A percentile compares a stretch with the other conserved stretches of the same genome.
Evolutionary conservation across 306 rosid species (phyloP).

Genomic region (Citrullus amarus): DNA sequence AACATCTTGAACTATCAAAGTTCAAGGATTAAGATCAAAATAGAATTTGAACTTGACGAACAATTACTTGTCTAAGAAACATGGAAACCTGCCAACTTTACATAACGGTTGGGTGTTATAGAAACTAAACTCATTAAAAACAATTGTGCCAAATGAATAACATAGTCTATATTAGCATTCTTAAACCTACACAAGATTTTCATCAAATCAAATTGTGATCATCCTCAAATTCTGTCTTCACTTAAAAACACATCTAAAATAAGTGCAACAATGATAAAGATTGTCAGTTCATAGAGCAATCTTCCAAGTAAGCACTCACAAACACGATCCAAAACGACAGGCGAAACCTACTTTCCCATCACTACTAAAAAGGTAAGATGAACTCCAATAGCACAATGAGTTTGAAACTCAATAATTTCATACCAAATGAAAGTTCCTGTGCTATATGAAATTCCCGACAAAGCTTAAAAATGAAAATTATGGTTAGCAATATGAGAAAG

Average conservation of each 20-base stretch:
- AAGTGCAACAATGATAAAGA: background rate
- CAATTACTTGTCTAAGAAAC: background rate
- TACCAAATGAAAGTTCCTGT: background rate
- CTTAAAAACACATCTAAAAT: background rate
- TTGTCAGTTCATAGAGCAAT: background rate
- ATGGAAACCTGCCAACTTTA: background rate
- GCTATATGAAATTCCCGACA: background rate
- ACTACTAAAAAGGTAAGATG: background rate
- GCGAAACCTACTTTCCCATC: background rate
- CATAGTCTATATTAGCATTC: background rate
- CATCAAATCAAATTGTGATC: background rate
- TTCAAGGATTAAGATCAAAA: too few species aligned
- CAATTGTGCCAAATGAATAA: background rate
- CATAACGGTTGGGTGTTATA: too few species aligned
- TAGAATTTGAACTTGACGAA: too few species aligned
- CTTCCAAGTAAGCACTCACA: background rate
- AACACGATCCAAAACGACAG: background rate
- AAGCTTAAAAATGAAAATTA: background rate
- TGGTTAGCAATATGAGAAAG: slow-evolving; percentile 31
- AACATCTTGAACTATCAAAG: too few species aligned
- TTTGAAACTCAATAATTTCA: background rate
- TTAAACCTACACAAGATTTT: background rate
- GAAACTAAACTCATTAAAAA: too few species aligned
- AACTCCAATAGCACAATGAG: background rate
- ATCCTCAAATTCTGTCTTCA: background rate